These are phyloP conservation scores for Hyphodiscus sp. DNA, from an alignment of 2,329 filamentous ascomycete species.

Conservation along the genomic window DNA sequence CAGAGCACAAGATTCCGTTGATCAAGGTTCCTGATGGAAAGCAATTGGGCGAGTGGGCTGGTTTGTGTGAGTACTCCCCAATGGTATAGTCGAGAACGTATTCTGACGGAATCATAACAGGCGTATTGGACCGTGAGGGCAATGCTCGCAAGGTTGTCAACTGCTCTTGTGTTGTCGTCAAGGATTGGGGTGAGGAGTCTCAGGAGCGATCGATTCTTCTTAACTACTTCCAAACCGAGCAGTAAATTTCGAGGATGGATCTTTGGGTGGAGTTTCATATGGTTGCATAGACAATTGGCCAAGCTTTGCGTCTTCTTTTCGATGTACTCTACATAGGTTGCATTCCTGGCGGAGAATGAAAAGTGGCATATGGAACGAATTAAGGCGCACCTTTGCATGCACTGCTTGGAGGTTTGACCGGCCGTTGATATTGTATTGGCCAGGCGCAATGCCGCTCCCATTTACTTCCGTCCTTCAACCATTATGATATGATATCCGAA, in stretches of 20 bases:
- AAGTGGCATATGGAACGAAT: conserved; percentile 25
- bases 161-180: conserved; percentile 99
- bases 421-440: conserved; percentile 1
- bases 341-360: conserved; percentile 25
- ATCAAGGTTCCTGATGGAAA: conserved; percentile 99
- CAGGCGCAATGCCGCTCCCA: not conserved
- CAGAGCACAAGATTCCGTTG: conserved; percentile 98
- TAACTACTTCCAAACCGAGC: conserved; percentile 99
- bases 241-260: conserved; percentile 38
- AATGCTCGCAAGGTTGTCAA: conserved; percentile 99
- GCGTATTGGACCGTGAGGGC: conserved; percentile 97
- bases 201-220: conserved; percentile 98
- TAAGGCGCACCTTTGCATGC: not conserved
- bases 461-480: conserved; percentile 42
- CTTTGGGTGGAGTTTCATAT: conserved; percentile 24
- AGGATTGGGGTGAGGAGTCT: conserved; percentile 99
- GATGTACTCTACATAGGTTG: conserved; percentile 29
- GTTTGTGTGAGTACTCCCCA: conserved; percentile 76
- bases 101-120: conserved; percentile 38
- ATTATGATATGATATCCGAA: conserved; percentile 79
- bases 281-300: conserved; percentile 26
- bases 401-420: not conserved
- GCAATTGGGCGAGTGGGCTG: conserved; percentile 99
- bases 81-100: conserved; percentile 9
- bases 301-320: conserved; percentile 21